Base-by-base conservation (phyloP, 2,329 filamentous ascomycete species). In the Colletotrichum navitas region DNA sequence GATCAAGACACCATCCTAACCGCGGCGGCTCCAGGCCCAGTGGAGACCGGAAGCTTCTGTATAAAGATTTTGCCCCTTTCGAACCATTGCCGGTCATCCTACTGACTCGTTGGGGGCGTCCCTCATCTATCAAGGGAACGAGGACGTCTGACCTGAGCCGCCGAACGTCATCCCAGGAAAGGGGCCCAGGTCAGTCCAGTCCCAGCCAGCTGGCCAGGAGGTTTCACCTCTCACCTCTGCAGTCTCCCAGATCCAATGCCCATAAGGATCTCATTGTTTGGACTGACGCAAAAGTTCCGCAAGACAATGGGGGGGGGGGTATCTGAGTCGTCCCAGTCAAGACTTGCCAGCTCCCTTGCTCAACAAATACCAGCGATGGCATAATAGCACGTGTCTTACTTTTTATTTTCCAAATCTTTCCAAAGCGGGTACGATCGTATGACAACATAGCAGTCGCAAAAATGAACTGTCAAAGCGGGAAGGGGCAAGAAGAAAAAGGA, bases 361-460 rank as follows among this genome's bases (percentile, higher is more conserved):
- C 61, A 63, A 63, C 61, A 63, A 63, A 63, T 63, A 63, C 61
- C 61, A 63, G 26, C 21, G 26, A 39, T 41, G 36, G 49, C 16
- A 29, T 45, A 24, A 10, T 45, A 43, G 26, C 51, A 26, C 1
- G 21, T 63, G 61, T 63, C 61, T 63, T 39, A 55, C n/a, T 24
- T 8, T 39, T 24, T 43, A 21, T 21, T 43, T 36, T 36, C 34
- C 34, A 36, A 5, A 24, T 24, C 45, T 47, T 47, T 24, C 21
- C 21, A 5, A 12, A 10, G 45, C n/a, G 43, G 39, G 39, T 39
- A 21, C 43, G 34, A 45, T 63, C 16, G 49, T n/a, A 63, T 49
- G 39, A 63, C 24, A 18, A 43, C 36, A 45, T 29, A 24, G 49
- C 61, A 43, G 36, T 63, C 18, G 61, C 11, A 43, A 32, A 55